Conservation (phyloP, 306 rosid species). For the Hippophae tibetana region DNA sequence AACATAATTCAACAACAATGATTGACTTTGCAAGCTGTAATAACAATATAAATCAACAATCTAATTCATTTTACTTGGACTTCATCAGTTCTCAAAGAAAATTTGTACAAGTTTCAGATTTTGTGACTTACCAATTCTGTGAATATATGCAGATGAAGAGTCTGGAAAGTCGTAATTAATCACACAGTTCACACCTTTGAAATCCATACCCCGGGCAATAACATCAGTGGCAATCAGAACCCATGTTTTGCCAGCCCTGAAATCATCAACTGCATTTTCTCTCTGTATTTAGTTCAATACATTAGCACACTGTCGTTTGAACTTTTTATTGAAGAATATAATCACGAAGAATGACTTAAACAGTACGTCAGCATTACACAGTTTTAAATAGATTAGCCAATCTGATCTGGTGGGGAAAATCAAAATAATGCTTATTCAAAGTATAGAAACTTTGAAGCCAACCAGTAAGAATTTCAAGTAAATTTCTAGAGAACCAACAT, state of each 20-base stretch:
- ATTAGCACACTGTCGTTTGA: slow-evolving; percentile 12
- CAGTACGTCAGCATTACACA: background rate
- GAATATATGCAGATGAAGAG: slow-evolving; percentile 78
- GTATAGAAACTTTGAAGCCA: too few relatives aligned
- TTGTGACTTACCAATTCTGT: slow-evolving; percentile 68
- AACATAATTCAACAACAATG: background rate
- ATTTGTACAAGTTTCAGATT: background rate
- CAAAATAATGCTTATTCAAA: too few relatives aligned
- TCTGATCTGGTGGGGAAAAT: too few relatives aligned
- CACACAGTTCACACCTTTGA: slow-evolving; percentile 82
- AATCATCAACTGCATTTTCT: slow-evolving; percentile 73
- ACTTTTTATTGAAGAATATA: background rate
- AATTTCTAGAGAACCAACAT: too few relatives aligned
- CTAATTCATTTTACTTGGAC: background rate
- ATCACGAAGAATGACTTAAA: slow-evolving; percentile 4
- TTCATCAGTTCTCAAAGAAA: background rate
- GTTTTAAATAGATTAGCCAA: background rate
- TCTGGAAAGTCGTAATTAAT: slow-evolving; percentile 94
- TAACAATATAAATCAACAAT: background rate
- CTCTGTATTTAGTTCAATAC: slow-evolving; percentile 43
- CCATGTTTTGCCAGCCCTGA: slow-evolving; percentile 96
- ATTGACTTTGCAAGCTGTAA: background rate
- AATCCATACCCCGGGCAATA: slow-evolving; percentile 97
- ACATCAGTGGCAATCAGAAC: slow-evolving; percentile 94
- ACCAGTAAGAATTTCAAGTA: too few relatives aligned